These are phyloP conservation scores for Komagataella mondaviorum DNA, from an alignment of 805 yeast species.

Conservation along the genomic window DNA sequence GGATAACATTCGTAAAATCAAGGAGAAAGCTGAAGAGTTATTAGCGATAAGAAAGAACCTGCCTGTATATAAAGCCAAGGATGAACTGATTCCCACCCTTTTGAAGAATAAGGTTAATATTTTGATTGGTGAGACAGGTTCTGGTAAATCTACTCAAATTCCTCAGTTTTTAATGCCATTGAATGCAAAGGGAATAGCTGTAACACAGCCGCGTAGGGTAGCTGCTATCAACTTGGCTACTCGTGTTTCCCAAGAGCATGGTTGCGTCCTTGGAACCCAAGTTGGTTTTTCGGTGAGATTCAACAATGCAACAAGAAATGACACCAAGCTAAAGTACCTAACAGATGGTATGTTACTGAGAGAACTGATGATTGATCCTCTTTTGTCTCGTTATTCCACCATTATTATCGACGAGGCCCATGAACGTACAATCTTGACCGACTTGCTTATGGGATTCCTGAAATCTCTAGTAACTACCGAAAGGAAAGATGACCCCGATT, in stretches of 20 bases:
- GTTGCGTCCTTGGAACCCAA: conserved; percentile 59
- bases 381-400: conserved; percentile 52
- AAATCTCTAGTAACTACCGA: conserved; percentile 42
- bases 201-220: conserved; percentile 95
- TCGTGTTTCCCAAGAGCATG: conserved; percentile 84
- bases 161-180: conserved; percentile 75
- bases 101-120: conserved; percentile 52
- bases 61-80: conserved; percentile 68
- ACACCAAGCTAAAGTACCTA: conserved; percentile 67
- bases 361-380: conserved; percentile 70
- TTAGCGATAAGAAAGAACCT: conserved; percentile 40
- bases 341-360: conserved; percentile 97
- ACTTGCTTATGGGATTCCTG: conserved; percentile 77
- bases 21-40: conserved; percentile 28
- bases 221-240: conserved; percentile 92
- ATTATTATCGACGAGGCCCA: conserved; percentile 94
- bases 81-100: conserved; percentile 44
- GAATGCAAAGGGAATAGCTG: conserved; percentile 52
- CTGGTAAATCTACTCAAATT: conserved; percentile 94
- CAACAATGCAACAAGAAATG: conserved; percentile 45
- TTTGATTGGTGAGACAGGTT: conserved; percentile 93
- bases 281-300: conserved; percentile 94
- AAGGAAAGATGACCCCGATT: conserved; percentile 31
- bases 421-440: conserved; percentile 89
- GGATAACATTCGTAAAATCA: conserved; percentile 10